Conservation (phyloP, 2,329 filamentous ascomycete genomes). For the Fusarium agapanthi region DNA sequence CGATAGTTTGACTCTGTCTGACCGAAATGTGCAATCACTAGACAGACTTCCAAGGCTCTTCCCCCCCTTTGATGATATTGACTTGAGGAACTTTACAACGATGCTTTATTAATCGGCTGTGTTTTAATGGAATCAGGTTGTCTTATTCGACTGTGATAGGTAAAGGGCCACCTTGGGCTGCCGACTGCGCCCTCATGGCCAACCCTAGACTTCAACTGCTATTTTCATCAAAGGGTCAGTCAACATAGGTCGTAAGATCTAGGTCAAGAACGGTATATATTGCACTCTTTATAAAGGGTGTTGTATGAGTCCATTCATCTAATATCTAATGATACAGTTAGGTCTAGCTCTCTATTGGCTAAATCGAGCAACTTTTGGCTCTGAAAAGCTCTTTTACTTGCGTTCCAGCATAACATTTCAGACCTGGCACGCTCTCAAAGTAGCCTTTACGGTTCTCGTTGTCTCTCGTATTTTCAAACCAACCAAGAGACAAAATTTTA, state of each 20-base stretch:
- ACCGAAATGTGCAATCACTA: background rate
- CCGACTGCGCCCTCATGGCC: background rate
- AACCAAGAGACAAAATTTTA: background rate
- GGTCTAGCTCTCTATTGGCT: conserved; percentile 20
- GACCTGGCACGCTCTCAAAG: conserved; percentile 1
- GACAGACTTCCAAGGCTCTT: background rate
- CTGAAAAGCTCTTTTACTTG: background rate
- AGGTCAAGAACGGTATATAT: background rate
- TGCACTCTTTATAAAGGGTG: background rate
- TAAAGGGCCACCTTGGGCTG: background rate
- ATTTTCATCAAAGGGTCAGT: background rate
- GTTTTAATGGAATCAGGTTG: background rate
- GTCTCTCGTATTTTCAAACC: background rate
- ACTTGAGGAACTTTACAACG: background rate
- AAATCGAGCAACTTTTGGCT: background rate
- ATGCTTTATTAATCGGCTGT: background rate
- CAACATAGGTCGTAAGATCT: background rate
- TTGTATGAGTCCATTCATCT: background rate
- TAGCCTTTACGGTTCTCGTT: background rate
- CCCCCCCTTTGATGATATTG: background rate
- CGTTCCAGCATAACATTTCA: conserved; percentile 2
- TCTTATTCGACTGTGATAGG: background rate
- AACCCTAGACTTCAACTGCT: background rate
- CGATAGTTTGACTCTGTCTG: conserved; percentile 5
- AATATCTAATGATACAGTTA: conserved; percentile 1